Evolutionary conservation across 352 stramenopile genomes (phyloP).

Genomic region (Globisporangium spinosum): DNA sequence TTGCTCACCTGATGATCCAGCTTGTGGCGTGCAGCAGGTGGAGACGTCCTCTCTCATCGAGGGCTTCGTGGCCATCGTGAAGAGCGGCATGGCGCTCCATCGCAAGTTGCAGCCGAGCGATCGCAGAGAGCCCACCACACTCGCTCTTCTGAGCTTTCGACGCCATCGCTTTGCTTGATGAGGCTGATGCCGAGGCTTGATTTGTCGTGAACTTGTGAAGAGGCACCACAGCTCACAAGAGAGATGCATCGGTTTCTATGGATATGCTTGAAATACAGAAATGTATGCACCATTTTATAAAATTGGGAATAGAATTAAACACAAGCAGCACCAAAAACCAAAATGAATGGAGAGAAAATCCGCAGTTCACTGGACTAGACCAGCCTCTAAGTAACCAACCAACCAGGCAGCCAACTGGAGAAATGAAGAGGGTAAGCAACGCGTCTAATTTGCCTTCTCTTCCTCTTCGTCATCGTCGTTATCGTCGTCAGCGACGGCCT

Average conservation of each 20-base stretch:
- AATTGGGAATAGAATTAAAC: conserved; percentile 15
- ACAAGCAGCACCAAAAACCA: conserved; percentile 7
- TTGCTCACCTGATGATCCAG: not conserved
- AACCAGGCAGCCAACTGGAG: not conserved
- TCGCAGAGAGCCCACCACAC: conserved; percentile 14
- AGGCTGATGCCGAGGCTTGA: too few relatives aligned
- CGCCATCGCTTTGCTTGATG: not conserved
- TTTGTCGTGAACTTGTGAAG: too few relatives aligned
- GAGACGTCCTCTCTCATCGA: not conserved
- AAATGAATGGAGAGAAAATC: not conserved
- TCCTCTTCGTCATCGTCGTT: conserved; percentile 30
- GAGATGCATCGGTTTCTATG: not conserved
- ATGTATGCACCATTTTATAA: conserved; percentile 12
- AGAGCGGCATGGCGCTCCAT: conserved; percentile 13
- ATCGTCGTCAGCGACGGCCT: conserved; percentile 21
- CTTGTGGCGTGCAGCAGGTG: not conserved
- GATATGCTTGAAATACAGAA: not conserved
- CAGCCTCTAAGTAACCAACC: not conserved
- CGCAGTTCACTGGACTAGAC: not conserved
- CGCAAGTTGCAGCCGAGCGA: conserved; percentile 27
- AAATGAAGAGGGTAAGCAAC: not conserved
- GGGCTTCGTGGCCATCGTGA: not conserved
- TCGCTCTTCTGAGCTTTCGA: not conserved
- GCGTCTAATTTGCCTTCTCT: conserved; percentile 37
- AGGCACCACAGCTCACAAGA: too few relatives aligned